Conservation (phyloP, 208 protist genomes). For the Porcisia deanei region DNA sequence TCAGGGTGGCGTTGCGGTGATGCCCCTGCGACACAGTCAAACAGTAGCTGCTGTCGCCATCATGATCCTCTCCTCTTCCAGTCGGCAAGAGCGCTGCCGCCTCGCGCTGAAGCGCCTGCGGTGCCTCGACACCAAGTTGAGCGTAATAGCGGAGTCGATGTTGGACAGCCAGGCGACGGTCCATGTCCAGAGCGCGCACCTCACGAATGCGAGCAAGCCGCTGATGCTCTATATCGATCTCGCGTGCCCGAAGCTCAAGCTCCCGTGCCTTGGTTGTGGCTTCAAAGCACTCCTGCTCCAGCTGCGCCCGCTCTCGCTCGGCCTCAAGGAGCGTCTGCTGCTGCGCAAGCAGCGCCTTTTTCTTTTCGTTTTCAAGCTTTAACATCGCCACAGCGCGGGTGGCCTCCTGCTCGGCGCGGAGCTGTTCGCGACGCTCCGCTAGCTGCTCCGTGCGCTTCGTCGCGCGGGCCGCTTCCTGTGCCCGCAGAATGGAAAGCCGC, state of each 20-base stretch:
- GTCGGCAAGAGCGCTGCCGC: constrained; percentile 13
- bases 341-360: constrained; percentile 43
- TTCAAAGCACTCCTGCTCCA: constrained; percentile 53
- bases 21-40: background rate
- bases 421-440: constrained; percentile 50
- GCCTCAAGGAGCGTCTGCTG: constrained; percentile 44
- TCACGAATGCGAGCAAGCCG: constrained; percentile 43
- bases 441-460: constrained; percentile 43
- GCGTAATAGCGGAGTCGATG: constrained; percentile 50
- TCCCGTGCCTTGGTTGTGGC: constrained; percentile 42
- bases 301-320: constrained; percentile 44
- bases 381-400: constrained; percentile 45
- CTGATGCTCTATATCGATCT: constrained; percentile 68
- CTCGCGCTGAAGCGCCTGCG: constrained; percentile 28
- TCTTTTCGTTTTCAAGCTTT: constrained; percentile 70
- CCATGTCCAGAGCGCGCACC: constrained; percentile 41
- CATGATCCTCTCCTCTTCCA: background rate
- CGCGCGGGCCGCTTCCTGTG: constrained; percentile 41
- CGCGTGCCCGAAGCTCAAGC: constrained; percentile 41
- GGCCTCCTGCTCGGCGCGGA: constrained; percentile 54
- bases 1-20: background rate
- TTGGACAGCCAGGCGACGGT: constrained; percentile 35
- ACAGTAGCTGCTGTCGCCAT: background rate
- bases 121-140: constrained; percentile 33
- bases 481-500: constrained; percentile 34